These are phyloP conservation scores for Sutorius eximius DNA, from an alignment of 1,284 basidiomycete genomes.

Conservation along the genomic window DNA sequence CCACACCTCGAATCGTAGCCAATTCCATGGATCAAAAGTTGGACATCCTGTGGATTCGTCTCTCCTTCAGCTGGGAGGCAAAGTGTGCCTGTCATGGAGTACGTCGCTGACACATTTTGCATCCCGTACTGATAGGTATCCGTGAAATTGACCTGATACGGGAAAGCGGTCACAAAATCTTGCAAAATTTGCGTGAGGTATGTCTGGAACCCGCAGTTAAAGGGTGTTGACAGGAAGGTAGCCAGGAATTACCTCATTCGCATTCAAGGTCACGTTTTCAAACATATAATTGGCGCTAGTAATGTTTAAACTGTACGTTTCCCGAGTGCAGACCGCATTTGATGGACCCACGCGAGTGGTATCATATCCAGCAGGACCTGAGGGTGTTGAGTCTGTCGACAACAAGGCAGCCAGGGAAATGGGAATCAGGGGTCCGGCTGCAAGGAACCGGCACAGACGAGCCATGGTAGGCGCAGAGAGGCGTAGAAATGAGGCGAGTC, in stretches of 20 bases:
- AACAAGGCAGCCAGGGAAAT: not conserved
- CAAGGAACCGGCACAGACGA: not conserved
- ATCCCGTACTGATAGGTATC: not conserved
- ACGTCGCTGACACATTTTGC: not conserved
- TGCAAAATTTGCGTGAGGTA: not conserved
- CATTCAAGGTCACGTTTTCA: not conserved
- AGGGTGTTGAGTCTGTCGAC: not conserved
- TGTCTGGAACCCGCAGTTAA: not conserved
- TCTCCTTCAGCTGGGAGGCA: not conserved
- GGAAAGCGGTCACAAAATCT: not conserved
- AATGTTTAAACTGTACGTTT: not conserved
- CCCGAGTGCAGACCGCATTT: not conserved
- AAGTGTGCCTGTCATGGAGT: not conserved
- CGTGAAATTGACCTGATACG: not conserved
- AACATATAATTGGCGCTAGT: not conserved
- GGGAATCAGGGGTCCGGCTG: not conserved
- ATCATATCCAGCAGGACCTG: not conserved
- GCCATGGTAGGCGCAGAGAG: not conserved
- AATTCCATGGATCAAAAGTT: not conserved
- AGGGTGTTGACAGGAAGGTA: not conserved
- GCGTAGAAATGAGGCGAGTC: not conserved
- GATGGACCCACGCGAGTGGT: not conserved
- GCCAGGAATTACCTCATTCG: not conserved
- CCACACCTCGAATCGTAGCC: not conserved
- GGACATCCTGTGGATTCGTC: not conserved